phyloP scores from a whole-genome alignment of 257 asterid genomes.

The Nicotiana benthamiana region DNA sequence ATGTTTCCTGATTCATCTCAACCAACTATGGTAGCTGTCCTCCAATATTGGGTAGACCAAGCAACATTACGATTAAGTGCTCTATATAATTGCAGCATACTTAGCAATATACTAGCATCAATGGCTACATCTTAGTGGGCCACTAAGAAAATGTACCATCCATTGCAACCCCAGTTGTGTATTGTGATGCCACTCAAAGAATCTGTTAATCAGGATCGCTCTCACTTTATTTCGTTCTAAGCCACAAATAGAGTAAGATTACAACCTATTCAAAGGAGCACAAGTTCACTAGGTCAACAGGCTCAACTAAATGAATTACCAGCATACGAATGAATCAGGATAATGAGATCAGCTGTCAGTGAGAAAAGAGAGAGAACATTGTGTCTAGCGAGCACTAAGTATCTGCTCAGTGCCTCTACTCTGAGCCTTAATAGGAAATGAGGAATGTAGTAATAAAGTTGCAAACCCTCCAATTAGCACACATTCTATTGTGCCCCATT shows the following conservation, averaged over 20 bases:
- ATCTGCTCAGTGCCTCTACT: neutral
- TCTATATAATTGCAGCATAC: neutral
- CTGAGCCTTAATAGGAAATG: neutral
- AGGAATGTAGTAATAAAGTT: neutral
- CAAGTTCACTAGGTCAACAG: neutral
- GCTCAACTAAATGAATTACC: neutral
- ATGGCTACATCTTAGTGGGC: neutral
- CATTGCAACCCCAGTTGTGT: neutral
- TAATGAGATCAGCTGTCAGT: neutral
- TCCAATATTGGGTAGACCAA: neutral
- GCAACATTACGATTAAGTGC: neutral
- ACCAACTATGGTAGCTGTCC: neutral
- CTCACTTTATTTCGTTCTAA: neutral
- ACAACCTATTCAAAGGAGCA: neutral
- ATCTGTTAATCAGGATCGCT: neutral
- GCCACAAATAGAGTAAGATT: slow-evolving; percentile 2
- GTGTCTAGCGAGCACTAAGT: neutral
- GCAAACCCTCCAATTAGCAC: neutral
- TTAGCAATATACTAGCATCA: neutral
- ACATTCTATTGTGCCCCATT: neutral
- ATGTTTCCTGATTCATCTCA: neutral
- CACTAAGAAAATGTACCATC: neutral
- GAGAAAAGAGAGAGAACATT: neutral
- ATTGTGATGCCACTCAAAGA: neutral
- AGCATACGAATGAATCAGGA: slow-evolving; percentile 1